phyloP scores from a whole-genome alignment of 345 rosid species.

The Citrus trifoliata region DNA sequence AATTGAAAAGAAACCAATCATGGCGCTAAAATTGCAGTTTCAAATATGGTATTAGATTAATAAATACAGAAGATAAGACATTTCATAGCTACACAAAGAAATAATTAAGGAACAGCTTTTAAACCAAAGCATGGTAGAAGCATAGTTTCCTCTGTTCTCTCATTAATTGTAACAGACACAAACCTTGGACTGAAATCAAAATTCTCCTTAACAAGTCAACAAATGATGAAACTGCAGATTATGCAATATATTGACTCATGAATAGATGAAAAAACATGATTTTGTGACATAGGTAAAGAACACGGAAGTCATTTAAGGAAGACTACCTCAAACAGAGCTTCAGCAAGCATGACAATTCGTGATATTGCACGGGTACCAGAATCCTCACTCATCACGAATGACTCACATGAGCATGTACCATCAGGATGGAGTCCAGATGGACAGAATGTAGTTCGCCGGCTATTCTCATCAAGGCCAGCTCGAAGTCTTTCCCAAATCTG shows the following conservation, averaged over 20 bases:
- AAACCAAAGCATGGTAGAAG: neutral
- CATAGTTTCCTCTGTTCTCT: neutral
- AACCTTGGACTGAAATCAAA: neutral
- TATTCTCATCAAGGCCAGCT: constrained; percentile 41
- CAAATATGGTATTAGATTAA: neutral
- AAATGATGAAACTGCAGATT: neutral
- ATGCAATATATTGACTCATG: neutral
- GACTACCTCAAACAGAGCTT: constrained; percentile 76
- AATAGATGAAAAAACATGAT: neutral
- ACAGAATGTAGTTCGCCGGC: constrained; percentile 35
- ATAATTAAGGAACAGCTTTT: neutral
- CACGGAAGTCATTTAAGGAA: constrained; percentile 4
- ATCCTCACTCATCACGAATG: constrained; percentile 39
- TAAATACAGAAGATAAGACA: neutral
- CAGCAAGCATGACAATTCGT: constrained; percentile 76
- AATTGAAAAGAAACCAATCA: neutral
- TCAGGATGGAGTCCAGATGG: constrained; percentile 65
- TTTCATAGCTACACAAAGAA: neutral
- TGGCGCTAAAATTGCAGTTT: neutral
- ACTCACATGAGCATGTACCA: constrained; percentile 65
- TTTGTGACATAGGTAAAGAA: neutral
- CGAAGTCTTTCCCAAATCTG: constrained; percentile 69
- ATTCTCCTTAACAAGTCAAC: neutral
- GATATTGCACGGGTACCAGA: constrained; percentile 56
- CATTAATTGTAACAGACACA: neutral